Base-by-base conservation (phyloP, 2,329 filamentous ascomycete species). In the Alternaria metachromatica region DNA sequence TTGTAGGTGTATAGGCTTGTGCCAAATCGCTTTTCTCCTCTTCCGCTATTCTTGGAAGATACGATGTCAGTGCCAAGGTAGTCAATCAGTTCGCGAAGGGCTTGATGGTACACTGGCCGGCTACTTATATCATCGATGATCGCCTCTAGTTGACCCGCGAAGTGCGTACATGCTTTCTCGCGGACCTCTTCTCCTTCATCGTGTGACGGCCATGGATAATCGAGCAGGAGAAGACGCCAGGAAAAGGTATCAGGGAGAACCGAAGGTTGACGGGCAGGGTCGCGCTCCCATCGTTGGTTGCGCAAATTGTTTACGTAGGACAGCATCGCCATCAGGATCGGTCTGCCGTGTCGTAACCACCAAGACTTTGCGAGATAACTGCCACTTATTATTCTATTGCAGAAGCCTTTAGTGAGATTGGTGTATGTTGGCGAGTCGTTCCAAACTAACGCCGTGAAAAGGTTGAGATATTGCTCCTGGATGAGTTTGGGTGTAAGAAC, bases 171-270 rank as follows among this genome's bases (percentile, higher is more conserved):
- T 30, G 58, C 66, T 2, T 45, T 37, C 21, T 72, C 70, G 6
- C 56, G 48, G 7, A 56, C 28, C 18, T 25, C 50, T 10, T 56
- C 37, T 0, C 25, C 23, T 13, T 63, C 45, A 21, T 62, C 9
- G 7, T 15, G 48, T 2, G 43, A 13, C 18, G 62, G 63, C 15
- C 48, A 53, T 2, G 75, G 70, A 33, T 71, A 76, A 7, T 71
- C 60, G 6, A 79, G 62, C 3, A 80, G 62, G 58, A 69, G 67
- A 7, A 80, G 69, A 1, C 67, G 68, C 48, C 73, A 64, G 1
- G 18, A 5, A 50, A 75, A 78, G 0, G 72, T 73, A 23, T 75
- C 69, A 1, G 74, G 75, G 1, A 78, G 33, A 0, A 76, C 66
- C 8, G 43, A 20, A 1, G 75, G 74, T 1, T 37, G 44, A 0